Base-by-base conservation (phyloP, 1,139 yeast genomes). In the Yamadazyma mexicana region DNA sequence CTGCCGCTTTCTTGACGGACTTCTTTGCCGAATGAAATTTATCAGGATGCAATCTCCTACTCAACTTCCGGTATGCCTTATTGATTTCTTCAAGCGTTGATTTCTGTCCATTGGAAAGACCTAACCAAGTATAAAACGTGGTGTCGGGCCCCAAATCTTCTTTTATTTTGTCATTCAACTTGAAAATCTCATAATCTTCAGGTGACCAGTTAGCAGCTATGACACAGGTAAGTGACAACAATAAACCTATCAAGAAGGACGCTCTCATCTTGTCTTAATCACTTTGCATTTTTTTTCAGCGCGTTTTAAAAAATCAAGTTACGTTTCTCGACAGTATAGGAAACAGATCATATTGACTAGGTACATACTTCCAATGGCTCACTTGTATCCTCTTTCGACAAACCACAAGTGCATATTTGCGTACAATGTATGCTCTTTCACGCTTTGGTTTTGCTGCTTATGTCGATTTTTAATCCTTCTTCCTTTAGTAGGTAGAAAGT, bases 41-140 rank as follows among this genome's bases (percentile, higher is more conserved):
- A 59, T 92, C 98, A 0, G 98, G 97, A 56, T 91, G 97, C 49
- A 86, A 69, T 42, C 70, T 73, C 39, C 86, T 73, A 3, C 95
- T 82, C 33, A 83, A 59, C 49, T 79, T 80, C 55, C 88, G 79
- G 65, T 87, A 80, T 16, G 95, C 92, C 54, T 80, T 82, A 42
- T 75, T 74, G 45, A 94, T 85, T 47, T 87, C 86, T 36, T 76
- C 79, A 34, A 66, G 56, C 1, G 78, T 62, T 5, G 95, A 72
- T 44, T 74, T 72, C 2, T 81, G 73, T 0, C 80, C 80, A 2
- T 66, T 58, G 17, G 64, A 52, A 25, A 85, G 61, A 15, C 73
- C 76, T 37, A 86, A 62, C 75, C 87, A 82, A 33, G 78, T 64
- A 66, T 91, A 91, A 58, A 91, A 87, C 27, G 85, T 75, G 31